Base-by-base conservation (phyloP, 202 grass and related monocot genomes). In the Bolboschoenoplectus hybrid region DNA sequence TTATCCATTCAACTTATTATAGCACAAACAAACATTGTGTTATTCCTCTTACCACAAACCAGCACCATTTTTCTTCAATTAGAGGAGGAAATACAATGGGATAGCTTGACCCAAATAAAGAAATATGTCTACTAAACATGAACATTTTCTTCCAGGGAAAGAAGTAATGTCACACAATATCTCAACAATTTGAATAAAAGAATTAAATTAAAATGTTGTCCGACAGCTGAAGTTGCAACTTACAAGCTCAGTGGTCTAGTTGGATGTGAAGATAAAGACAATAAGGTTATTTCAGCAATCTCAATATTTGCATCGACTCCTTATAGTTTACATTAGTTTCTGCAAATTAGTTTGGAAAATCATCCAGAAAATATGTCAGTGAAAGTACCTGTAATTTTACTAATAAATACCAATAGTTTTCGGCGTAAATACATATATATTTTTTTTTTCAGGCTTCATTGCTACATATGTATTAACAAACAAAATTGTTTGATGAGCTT, bases 281-380 rank as follows among this genome's bases (percentile, higher is more conserved):
- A 76, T 53, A 52, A 49, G 19, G 5, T 76, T 76, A 76, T 51
- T 69, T 41, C 26, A 35, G 47, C 72, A 76, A 26, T 53, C 20
- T 52, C 10, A 8, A 7, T 77, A 38, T 55, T 77, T 66, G 17
- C 80, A 56, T 13, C 7, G 16, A 82, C 4, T 36, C 85, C 17
- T 57, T 88, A 81, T 88, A 88, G 13, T 85, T 51, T 39, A 79
- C 51, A 79, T 38, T n/a, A 58, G 60, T 58, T 60, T 19, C 81
- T 66, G 63, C 81, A 51, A 39, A 83, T 17, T 45, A 50, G 19
- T 82, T 45, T 47, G 6, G 83, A 84, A 65, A 63, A 84, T 82
- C 35, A 57, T 45, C 70, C 44, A 82, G 49, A 35, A 85, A 57
- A 32, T 46, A 74, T 75, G 53, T 63, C 61, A 81, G 2, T 45